Conservation (phyloP, 441 rosid species). For the Lepidium campestre region DNA sequence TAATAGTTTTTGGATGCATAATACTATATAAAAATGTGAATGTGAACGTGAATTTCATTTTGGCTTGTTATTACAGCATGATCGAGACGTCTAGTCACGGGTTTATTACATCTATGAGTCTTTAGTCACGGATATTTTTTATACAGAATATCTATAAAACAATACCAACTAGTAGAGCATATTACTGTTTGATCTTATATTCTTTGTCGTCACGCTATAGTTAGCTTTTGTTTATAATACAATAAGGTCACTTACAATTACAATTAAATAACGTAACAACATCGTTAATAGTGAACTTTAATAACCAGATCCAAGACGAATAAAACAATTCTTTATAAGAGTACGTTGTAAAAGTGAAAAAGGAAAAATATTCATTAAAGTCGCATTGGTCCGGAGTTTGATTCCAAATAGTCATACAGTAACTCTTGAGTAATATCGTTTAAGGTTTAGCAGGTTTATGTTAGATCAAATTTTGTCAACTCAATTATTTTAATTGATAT, state of each 20-base stretch:
- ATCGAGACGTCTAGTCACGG: slow-evolving; percentile 23
- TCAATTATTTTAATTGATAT: too few species aligned
- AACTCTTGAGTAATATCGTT: too few species aligned
- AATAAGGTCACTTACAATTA: neutral
- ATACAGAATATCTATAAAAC: neutral
- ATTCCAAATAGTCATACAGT: too few species aligned
- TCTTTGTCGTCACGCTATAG: slow-evolving; percentile 14
- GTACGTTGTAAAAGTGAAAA: neutral
- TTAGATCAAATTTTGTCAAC: too few species aligned
- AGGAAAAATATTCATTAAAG: too few species aligned
- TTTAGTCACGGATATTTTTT: slow-evolving; percentile 1
- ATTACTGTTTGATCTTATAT: slow-evolving; percentile 11
- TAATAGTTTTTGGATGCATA: neutral
- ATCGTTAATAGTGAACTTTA: neutral
- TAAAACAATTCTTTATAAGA: neutral
- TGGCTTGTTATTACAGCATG: slow-evolving; percentile 2
- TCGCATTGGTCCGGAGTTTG: too few species aligned
- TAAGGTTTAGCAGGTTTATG: too few species aligned
- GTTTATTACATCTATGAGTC: neutral
- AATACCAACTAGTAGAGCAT: slow-evolving; percentile 12
- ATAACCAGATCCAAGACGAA: slow-evolving; percentile 19
- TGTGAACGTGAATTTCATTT: slow-evolving; percentile 6
- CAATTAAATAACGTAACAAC: neutral
- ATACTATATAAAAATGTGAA: neutral
- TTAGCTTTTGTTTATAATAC: neutral